These are phyloP conservation scores for Lipomyces orientalis DNA, from an alignment of 805 yeast genomes.

Conservation along the genomic window DNA sequence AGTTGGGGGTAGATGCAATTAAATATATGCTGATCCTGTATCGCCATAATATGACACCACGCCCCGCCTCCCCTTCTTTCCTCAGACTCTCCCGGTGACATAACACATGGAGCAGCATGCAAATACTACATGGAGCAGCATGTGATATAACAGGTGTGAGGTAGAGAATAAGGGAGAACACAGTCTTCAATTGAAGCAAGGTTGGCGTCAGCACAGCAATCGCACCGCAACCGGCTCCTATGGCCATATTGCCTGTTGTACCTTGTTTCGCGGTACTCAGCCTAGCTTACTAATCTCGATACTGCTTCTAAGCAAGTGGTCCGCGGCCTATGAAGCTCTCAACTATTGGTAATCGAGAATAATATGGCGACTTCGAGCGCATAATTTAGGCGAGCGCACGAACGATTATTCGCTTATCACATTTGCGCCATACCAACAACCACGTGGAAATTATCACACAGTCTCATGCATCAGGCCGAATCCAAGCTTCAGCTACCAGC, in stretches of 20 bases:
- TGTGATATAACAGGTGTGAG: slow-evolving; percentile 2
- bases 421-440: neutral
- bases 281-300: neutral
- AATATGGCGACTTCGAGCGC: slow-evolving; percentile 1
- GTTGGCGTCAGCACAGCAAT: slow-evolving; percentile 1
- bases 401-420: neutral
- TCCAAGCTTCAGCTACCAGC: slow-evolving; percentile 1
- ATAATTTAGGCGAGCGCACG: slow-evolving; percentile 1
- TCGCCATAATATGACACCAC: slow-evolving; percentile 1
- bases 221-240: neutral
- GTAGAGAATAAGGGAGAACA: neutral
- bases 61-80: neutral
- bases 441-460: slow-evolving; percentile 2
- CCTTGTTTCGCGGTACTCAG: neutral
- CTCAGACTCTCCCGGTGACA: slow-evolving; percentile 1
- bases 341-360: slow-evolving; percentile 2
- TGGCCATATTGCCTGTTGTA: neutral
- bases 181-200: slow-evolving; percentile 1
- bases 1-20: neutral
- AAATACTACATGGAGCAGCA: neutral
- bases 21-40: neutral
- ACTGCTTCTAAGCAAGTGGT: neutral
- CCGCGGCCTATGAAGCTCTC: neutral
- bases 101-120: neutral
- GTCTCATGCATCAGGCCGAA: slow-evolving; percentile 1